Evolutionary conservation across 495 filamentous ascomycete genomes (phyloP).

Genomic region (Penicillium dipodomyicola): DNA sequence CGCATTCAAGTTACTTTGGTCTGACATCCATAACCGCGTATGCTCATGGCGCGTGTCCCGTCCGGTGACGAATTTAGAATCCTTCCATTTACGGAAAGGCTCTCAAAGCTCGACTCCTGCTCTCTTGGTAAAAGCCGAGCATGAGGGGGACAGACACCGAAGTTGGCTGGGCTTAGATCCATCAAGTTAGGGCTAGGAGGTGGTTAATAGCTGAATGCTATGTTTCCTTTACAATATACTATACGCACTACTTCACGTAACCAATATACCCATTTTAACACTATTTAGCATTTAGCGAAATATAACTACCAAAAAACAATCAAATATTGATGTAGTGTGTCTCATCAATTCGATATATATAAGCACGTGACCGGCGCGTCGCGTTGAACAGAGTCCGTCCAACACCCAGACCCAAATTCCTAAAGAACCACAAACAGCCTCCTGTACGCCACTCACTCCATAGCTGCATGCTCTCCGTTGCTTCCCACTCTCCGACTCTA

Average conservation of each 20-base stretch:
- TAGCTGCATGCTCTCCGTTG: not conserved
- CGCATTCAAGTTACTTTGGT: conserved; percentile 28
- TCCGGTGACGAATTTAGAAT: not conserved
- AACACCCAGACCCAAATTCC: conserved; percentile 16
- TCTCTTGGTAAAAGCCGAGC: not conserved
- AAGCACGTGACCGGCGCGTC: conserved; percentile 26
- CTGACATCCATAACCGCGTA: conserved; percentile 11
- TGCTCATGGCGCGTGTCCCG: not conserved
- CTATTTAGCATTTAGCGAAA: not conserved
- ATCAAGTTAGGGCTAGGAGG: conserved; percentile 4
- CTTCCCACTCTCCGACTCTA: not conserved
- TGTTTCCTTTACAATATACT: not conserved
- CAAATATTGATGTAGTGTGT: not conserved
- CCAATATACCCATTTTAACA: not conserved
- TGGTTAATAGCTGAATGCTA: not conserved
- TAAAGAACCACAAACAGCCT: conserved; percentile 5
- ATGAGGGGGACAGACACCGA: not conserved
- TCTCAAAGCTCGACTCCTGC: not conserved
- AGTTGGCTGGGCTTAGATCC: conserved; percentile 6
- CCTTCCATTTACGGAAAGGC: not conserved
- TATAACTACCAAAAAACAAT: not conserved
- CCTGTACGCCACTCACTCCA: not conserved
- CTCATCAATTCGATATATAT: not conserved
- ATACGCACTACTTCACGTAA: not conserved
- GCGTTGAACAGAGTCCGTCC: conserved; percentile 13